A percentile compares a stretch with the other conserved stretches of the same genome.
These are phyloP conservation scores for Microbotryum lychnidis-dioicae DNA, from an alignment of 1,284 basidiomycete genomes.

Conservation along the genomic window DNA sequence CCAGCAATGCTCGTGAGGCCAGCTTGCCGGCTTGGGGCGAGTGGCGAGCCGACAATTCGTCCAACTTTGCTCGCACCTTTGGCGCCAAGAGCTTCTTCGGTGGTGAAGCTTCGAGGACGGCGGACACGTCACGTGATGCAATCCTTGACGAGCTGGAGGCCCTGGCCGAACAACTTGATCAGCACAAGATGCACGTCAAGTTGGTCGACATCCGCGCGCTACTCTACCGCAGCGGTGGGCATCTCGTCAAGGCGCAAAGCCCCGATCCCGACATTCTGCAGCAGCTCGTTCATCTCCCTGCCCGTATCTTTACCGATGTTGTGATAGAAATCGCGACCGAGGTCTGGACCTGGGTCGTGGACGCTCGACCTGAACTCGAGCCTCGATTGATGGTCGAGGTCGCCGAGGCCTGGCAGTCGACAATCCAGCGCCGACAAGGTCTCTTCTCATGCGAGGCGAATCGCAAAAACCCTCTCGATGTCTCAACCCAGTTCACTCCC, in stretches of 20 bases:
- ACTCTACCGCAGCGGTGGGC: constrained; percentile 75
- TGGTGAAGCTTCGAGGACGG: constrained; percentile 8
- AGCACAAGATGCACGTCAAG: constrained; percentile 61
- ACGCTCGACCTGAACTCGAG: constrained; percentile 69
- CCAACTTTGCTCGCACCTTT: constrained; percentile 31
- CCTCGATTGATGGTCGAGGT: constrained; percentile 76
- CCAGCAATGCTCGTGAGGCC: constrained; percentile 30
- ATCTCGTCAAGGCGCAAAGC: constrained; percentile 53
- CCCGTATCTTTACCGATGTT: constrained; percentile 78
- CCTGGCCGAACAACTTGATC: constrained; percentile 59
- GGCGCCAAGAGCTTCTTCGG: constrained; percentile 67
- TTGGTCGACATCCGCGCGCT: constrained; percentile 75
- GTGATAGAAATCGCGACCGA: constrained; percentile 81
- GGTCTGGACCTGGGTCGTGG: constrained; percentile 94
- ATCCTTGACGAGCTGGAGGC: constrained; percentile 57
- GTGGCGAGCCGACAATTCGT: constrained; percentile 38
- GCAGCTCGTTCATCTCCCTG: constrained; percentile 78
- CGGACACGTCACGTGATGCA: constrained; percentile 44
- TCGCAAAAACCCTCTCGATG: constrained; percentile 76
- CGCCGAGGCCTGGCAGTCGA: constrained; percentile 74
- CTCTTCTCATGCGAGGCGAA: constrained; percentile 73
- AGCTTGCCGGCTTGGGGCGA: constrained; percentile 37
- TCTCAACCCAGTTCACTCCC: constrained; percentile 80
- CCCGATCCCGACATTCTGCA: constrained; percentile 80
- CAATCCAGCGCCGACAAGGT: constrained; percentile 66